Evolutionary conservation across 2,329 filamentous ascomycete species (phyloP).

Genomic region (Claviceps africana): DNA sequence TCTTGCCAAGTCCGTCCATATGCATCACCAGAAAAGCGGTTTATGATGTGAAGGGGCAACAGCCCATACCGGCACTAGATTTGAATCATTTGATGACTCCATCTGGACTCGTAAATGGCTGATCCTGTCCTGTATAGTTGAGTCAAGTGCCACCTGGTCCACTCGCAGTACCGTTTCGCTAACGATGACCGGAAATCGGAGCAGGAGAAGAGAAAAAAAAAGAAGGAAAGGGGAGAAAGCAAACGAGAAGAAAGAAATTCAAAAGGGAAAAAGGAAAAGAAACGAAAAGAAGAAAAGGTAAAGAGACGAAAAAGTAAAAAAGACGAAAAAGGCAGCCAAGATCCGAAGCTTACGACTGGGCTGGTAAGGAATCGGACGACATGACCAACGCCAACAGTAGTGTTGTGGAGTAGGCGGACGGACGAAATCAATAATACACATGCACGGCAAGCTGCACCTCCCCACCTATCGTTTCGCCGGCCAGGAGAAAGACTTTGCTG

Average conservation of each 20-base stretch:
- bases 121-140: not conserved
- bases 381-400: not conserved
- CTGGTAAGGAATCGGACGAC: not conserved
- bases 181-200: not conserved
- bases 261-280: no score
- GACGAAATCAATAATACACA: not conserved
- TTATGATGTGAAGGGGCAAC: not conserved
- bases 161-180: not conserved
- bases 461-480: not conserved
- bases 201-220: not conserved
- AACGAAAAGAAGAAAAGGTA: no score
- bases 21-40: no score
- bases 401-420: not conserved
- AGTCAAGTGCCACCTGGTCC: not conserved
- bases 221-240: no score
- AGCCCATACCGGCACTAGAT: not conserved
- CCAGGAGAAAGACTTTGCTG: not conserved
- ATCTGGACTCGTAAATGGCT: not conserved
- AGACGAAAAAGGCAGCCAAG: not conserved
- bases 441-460: not conserved
- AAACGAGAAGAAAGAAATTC: no score
- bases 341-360: not conserved
- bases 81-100: no score
- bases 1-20: no score
- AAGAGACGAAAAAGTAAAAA: no score